A percentile compares a stretch with the other conserved stretches of the same genome.
Conservation (phyloP, 1,139 yeast genomes). For the Geotrichum carabidarum region DNA sequence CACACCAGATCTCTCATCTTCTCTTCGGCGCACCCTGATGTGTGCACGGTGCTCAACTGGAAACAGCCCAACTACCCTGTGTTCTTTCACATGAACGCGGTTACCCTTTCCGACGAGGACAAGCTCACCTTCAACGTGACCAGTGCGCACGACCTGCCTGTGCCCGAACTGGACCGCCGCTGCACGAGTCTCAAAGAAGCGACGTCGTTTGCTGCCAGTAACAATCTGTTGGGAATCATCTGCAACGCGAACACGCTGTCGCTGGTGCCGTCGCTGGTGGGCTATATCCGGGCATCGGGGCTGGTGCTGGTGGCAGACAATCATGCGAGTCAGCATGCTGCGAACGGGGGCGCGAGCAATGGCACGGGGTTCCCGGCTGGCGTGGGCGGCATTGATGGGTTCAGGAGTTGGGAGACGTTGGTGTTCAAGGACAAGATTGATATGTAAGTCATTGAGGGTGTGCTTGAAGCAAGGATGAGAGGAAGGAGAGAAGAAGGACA, state of each 20-base stretch:
- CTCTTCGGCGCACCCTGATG: conserved; percentile 78
- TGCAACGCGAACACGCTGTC: conserved; percentile 65
- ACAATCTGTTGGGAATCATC: conserved; percentile 79
- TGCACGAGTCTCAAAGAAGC: conserved; percentile 58
- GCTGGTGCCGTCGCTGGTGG: conserved; percentile 70
- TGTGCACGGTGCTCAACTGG: conserved; percentile 93
- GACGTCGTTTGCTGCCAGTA: conserved; percentile 66
- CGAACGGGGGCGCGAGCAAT: conserved; percentile 23
- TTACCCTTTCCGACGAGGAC: conserved; percentile 33
- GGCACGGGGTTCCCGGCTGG: not conserved
- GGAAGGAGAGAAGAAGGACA: no score
- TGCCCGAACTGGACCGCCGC: conserved; percentile 39
- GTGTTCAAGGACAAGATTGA: conserved; percentile 67
- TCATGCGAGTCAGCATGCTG: conserved; percentile 24
- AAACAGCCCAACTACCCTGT: conserved; percentile 98
- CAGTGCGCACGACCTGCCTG: conserved; percentile 37
- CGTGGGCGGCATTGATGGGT: conserved; percentile 63
- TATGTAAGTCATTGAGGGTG: conserved; percentile 40
- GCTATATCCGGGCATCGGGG: conserved; percentile 74
- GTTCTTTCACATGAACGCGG: conserved; percentile 62
- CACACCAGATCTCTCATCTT: conserved; percentile 63
- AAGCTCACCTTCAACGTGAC: conserved; percentile 28
- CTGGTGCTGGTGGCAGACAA: conserved; percentile 67
- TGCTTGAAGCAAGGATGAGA: no score
- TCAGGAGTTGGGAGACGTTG: conserved; percentile 59